Conservation (phyloP, 306 rosid species). For the Quillaja saponaria region DNA sequence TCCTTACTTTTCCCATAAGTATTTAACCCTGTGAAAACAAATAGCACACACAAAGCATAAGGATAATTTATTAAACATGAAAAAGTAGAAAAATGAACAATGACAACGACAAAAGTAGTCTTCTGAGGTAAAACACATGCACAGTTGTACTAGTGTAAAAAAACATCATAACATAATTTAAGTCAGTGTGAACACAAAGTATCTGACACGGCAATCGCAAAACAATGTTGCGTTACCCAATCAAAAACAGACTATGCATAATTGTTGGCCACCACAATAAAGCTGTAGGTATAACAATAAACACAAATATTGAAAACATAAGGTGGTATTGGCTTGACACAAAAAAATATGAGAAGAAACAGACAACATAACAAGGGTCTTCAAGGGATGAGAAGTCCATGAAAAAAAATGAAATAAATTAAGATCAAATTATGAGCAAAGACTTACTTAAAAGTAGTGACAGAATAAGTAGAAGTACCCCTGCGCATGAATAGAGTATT, state of each 20-base stretch:
- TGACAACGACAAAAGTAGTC: too few relatives aligned
- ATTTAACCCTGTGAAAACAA: too few relatives aligned
- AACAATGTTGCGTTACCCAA: too few relatives aligned
- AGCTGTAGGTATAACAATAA: conserved; percentile 7
- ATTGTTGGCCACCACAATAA: conserved; percentile 5
- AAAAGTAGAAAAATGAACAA: too few relatives aligned
- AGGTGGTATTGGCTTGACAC: conserved; percentile 17
- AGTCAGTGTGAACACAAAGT: background rate
- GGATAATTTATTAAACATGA: too few relatives aligned
- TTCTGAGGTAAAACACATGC: background rate
- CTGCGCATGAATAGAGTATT: conserved; percentile 92
- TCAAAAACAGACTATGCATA: background rate
- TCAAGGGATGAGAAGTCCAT: background rate
- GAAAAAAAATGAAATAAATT: conserved; percentile 19
- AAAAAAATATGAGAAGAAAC: conserved; percentile 5
- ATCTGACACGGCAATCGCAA: background rate
- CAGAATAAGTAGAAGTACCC: conserved; percentile 80
- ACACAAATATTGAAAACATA: too few relatives aligned
- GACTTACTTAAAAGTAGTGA: conserved; percentile 82
- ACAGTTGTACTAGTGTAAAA: background rate
- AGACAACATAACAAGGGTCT: conserved; percentile 13
- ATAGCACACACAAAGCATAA: too few relatives aligned
- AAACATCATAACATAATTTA: background rate
- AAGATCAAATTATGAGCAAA: conserved; percentile 16
- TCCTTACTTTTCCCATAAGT: too few relatives aligned